Evolutionary conservation across 768 basidiomycete genomes (phyloP).

Genomic region (Termitomyces sp.): DNA sequence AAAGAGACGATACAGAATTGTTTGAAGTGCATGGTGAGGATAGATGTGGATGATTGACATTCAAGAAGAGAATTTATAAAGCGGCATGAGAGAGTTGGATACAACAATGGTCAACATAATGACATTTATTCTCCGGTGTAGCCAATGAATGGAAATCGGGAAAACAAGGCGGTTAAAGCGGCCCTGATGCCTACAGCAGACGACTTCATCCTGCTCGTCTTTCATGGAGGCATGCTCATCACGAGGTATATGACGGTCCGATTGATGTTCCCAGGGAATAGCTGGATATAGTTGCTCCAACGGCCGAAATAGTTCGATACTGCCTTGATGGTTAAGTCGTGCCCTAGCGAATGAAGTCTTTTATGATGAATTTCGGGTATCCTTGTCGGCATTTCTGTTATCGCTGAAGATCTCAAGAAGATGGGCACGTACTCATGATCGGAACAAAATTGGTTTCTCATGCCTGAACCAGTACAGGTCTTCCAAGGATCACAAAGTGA

Average conservation of each 20-base stretch:
- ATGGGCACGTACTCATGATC: neutral
- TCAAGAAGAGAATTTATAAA: slow-evolving; percentile 1
- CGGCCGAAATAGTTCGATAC: too few relatives aligned
- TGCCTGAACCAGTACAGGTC: neutral
- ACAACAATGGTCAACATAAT: neutral
- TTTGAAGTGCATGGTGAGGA: slow-evolving; percentile 20
- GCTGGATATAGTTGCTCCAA: neutral
- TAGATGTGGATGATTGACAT: neutral
- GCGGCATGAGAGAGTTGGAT: neutral
- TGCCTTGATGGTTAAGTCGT: too few relatives aligned
- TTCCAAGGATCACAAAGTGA: neutral
- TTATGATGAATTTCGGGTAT: neutral
- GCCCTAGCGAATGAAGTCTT: neutral
- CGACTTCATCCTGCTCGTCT: neutral
- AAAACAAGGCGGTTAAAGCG: slow-evolving; percentile 2
- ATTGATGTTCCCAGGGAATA: neutral
- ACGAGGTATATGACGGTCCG: slow-evolving; percentile 11
- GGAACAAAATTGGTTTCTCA: slow-evolving; percentile 5
- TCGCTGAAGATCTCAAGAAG: slow-evolving; percentile 1
- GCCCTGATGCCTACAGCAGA: neutral
- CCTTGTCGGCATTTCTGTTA: neutral
- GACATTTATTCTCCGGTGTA: neutral
- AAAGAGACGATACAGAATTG: slow-evolving; percentile 12
- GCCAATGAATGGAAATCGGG: neutral
- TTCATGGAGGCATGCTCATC: slow-evolving; percentile 7